Evolutionary conservation across 2,329 filamentous ascomycete genomes (phyloP).

Genomic region (Pseudocercospora fijiensis): DNA sequence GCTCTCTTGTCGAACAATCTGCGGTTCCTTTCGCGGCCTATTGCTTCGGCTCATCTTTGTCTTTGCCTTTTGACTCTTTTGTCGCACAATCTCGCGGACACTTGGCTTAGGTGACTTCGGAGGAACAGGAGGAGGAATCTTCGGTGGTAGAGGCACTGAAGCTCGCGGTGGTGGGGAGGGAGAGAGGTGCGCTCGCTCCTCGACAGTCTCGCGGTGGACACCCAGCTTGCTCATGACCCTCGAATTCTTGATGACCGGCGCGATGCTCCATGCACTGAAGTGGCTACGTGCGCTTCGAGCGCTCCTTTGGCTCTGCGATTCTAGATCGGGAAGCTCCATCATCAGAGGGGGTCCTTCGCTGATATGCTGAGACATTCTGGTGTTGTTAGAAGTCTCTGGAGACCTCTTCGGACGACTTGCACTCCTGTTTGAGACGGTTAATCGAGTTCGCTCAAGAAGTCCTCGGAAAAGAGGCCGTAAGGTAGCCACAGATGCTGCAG

Average conservation of each 20-base stretch:
- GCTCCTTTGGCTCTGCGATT: constrained; percentile 5
- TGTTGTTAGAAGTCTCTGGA: constrained; percentile 9
- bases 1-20: constrained; percentile 11
- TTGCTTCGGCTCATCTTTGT: constrained; percentile 4
- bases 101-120: background rate
- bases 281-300: constrained; percentile 12
- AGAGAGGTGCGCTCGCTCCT: background rate
- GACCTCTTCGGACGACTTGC: constrained; percentile 7
- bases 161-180: background rate
- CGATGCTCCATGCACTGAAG: constrained; percentile 20
- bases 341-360: background rate
- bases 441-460: constrained; percentile 19
- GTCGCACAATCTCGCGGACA: background rate
- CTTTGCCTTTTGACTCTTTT: background rate
- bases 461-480: constrained; percentile 36
- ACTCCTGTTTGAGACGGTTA: background rate
- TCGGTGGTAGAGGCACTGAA: background rate
- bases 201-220: constrained; percentile 4
- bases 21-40: background rate
- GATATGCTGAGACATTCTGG: constrained; percentile 10
- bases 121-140: background rate
- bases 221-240: constrained; percentile 17
- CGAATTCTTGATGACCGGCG: constrained; percentile 9
- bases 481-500: constrained; percentile 37
- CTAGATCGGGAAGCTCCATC: constrained; percentile 6